Percentiles rank a stretch among this genome's conserved stretches.
Conservation (phyloP, 768 basidiomycete species). For the Chalciporus piperatus region DNA sequence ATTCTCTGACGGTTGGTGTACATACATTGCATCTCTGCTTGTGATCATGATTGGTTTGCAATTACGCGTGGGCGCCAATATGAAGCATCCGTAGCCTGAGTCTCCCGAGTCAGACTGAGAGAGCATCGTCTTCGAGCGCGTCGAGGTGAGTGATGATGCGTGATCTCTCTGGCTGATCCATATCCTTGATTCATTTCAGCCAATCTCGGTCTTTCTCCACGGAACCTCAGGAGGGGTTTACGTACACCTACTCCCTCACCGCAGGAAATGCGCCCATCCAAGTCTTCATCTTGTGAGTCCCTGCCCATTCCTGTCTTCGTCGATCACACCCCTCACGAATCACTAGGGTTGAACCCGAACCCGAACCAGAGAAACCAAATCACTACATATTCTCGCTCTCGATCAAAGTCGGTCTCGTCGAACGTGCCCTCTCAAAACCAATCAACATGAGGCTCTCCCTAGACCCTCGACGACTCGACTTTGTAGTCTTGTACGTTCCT, state of each 20-base stretch:
- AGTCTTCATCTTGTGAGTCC: constrained; percentile 51
- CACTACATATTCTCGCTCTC: constrained; percentile 53
- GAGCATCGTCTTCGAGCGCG: neutral
- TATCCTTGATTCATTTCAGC: constrained; percentile 5
- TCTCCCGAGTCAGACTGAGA: neutral
- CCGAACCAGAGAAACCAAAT: constrained; percentile 21
- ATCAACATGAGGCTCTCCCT: constrained; percentile 43
- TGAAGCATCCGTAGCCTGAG: too few relatives aligned
- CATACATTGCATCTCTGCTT: too few relatives aligned
- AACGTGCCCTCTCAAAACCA: constrained; percentile 51
- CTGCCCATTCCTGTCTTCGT: neutral
- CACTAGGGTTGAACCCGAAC: constrained; percentile 29
- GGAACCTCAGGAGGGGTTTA: constrained; percentile 19
- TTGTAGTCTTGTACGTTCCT: constrained; percentile 55
- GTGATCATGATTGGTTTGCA: too few relatives aligned
- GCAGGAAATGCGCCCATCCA: constrained; percentile 44
- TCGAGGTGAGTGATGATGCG: neutral
- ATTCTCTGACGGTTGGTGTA: constrained; percentile 10
- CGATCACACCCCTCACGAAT: neutral
- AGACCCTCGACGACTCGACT: constrained; percentile 55
- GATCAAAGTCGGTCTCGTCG: constrained; percentile 52
- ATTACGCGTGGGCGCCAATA: too few relatives aligned
- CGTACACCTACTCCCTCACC: constrained; percentile 50
- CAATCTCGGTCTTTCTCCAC: constrained; percentile 20
- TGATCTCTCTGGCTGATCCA: too few relatives aligned